Percentiles rank a stretch among this genome's conserved stretches.
phyloP scores from a whole-genome alignment of 2,329 filamentous ascomycete species.

The Alternaria viburni region DNA sequence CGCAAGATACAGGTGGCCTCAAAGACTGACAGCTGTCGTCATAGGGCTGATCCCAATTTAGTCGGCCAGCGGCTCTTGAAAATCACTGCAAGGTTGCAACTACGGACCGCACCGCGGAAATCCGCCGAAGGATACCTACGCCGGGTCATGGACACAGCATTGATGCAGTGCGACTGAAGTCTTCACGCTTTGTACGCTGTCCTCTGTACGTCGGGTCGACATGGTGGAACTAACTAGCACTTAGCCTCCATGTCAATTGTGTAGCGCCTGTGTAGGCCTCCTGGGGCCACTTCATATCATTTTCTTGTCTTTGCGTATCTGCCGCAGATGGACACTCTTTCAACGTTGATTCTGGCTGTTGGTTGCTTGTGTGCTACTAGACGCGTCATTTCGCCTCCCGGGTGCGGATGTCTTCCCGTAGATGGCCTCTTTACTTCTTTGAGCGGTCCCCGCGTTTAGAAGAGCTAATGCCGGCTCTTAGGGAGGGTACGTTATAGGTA shows the following conservation, averaged over 20 bases:
- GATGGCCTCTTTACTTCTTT: conserved; percentile 11
- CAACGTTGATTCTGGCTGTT: neutral
- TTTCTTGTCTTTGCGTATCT: neutral
- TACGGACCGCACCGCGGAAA: conserved; percentile 12
- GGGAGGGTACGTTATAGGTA: neutral
- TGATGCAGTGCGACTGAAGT: conserved; percentile 12
- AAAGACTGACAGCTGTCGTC: conserved; percentile 1
- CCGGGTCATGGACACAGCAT: conserved; percentile 10
- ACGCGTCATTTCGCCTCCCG: conserved; percentile 10
- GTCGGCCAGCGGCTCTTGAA: neutral
- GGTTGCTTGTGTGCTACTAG: neutral
- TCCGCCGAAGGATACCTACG: conserved; percentile 8
- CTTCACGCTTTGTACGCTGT: conserved; percentile 22
- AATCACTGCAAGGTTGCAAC: neutral
- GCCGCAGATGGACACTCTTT: neutral
- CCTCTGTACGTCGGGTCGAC: conserved; percentile 10
- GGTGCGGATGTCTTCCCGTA: conserved; percentile 8
- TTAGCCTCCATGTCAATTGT: neutral
- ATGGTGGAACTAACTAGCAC: neutral
- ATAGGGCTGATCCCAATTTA: conserved; percentile 3
- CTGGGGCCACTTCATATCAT: neutral
- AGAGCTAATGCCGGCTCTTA: conserved; percentile 2
- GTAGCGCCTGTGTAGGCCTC: neutral
- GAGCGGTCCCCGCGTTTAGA: conserved; percentile 14
- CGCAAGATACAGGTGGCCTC: neutral